phyloP scores from a whole-genome alignment of 805 yeast species.

The Cyberlindnera japonica region DNA sequence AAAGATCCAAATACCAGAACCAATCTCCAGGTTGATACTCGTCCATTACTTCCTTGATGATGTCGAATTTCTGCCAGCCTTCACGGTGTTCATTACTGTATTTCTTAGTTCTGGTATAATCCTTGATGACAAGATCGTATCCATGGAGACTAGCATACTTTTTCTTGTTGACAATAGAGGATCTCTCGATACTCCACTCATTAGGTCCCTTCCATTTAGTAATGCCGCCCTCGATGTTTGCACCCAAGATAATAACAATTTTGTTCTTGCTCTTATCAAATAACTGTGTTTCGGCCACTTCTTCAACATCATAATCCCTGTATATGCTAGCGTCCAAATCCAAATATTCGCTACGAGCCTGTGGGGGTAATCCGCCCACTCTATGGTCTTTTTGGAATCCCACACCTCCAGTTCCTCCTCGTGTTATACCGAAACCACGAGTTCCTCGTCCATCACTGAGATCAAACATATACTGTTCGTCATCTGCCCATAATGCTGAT shows the following conservation, averaged over 20 bases:
- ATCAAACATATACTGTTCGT: conserved; percentile 16
- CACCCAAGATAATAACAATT: conserved; percentile 37
- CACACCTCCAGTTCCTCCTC: conserved; percentile 27
- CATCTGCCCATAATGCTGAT: conserved; percentile 3
- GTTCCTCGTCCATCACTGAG: conserved; percentile 23
- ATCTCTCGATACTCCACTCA: conserved; percentile 45
- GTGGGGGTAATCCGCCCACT: conserved; percentile 27
- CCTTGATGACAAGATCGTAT: conserved; percentile 43
- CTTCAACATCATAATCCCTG: conserved; percentile 15
- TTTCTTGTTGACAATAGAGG: conserved; percentile 45
- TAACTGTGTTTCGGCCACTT: conserved; percentile 3
- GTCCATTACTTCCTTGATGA: conserved; percentile 33
- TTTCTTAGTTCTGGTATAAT: conserved; percentile 42
- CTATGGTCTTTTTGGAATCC: conserved; percentile 23
- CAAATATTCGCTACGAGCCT: conserved; percentile 13
- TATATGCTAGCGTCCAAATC: conserved; percentile 14
- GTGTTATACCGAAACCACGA: conserved; percentile 24
- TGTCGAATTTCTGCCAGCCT: conserved; percentile 43
- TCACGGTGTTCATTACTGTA: conserved; percentile 48
- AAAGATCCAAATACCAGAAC: conserved; percentile 41
- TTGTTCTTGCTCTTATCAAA: conserved; percentile 26
- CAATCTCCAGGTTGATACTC: conserved; percentile 32
- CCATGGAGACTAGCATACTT: conserved; percentile 46
- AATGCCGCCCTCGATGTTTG: conserved; percentile 39
- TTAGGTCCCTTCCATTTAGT: conserved; percentile 37